phyloP scores from a whole-genome alignment of 768 basidiomycete genomes.

The Xanthoconium stramineum region DNA sequence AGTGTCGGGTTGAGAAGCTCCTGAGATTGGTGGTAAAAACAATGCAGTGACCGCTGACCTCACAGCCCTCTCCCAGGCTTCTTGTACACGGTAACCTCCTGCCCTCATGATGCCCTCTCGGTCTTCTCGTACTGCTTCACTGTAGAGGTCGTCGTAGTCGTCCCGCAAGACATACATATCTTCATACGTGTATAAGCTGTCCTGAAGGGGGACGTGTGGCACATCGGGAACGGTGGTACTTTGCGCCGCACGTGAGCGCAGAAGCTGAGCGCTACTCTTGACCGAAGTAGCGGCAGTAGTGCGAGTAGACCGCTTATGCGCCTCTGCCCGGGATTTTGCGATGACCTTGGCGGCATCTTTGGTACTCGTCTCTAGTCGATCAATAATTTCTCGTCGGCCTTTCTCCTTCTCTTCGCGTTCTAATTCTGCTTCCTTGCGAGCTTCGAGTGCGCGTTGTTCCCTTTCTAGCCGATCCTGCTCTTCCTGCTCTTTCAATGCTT shows the following conservation, averaged over 20 bases:
- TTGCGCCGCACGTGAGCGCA: conserved; percentile 63
- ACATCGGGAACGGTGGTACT: conserved; percentile 69
- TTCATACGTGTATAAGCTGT: conserved; percentile 73
- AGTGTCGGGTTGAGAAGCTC: conserved; percentile 10
- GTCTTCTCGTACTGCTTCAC: conserved; percentile 74
- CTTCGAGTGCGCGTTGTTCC: conserved; percentile 63
- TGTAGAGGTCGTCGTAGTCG: conserved; percentile 68
- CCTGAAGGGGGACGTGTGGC: conserved; percentile 76
- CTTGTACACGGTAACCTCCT: conserved; percentile 77
- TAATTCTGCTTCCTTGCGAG: conserved; percentile 66
- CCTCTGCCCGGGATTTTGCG: conserved; percentile 63
- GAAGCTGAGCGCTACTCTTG: conserved; percentile 45
- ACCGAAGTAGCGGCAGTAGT: conserved; percentile 40
- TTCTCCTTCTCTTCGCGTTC: conserved; percentile 76
- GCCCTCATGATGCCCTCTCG: conserved; percentile 76
- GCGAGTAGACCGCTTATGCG: conserved; percentile 59
- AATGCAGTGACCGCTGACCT: conserved; percentile 70
- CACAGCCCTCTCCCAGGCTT: conserved; percentile 84
- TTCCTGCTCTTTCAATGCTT: conserved; percentile 72
- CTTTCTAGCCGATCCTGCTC: conserved; percentile 72
- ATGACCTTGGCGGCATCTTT: conserved; percentile 69
- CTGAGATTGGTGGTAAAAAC: conserved; percentile 54
- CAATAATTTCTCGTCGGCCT: conserved; percentile 70
- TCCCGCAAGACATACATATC: conserved; percentile 56
- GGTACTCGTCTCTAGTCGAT: conserved; percentile 75